phyloP scores from a whole-genome alignment of 2,329 filamentous ascomycete species.

The Botryotinia convoluta region DNA sequence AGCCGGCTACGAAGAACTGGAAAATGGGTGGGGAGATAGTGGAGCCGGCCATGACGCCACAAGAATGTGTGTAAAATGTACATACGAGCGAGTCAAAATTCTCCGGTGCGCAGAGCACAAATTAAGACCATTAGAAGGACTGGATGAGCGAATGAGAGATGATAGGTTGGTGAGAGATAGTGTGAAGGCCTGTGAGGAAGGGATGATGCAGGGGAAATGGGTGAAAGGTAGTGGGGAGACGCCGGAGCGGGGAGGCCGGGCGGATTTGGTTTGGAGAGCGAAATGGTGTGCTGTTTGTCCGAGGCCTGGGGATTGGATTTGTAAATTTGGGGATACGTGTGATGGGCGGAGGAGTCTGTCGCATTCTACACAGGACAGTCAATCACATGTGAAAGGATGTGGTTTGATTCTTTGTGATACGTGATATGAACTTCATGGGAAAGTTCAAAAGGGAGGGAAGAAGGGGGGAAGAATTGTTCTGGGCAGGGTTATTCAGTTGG shows the following conservation, averaged over 20 bases:
- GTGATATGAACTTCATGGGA: constrained; percentile 20
- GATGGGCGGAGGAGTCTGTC: not conserved
- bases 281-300: constrained; percentile 35
- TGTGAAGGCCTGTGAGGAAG: constrained; percentile 14
- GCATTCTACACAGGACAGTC: not conserved
- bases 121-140: constrained; percentile 18
- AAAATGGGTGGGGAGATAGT: constrained; percentile 24
- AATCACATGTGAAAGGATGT: constrained; percentile 23
- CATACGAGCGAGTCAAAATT: constrained; percentile 25
- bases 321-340: constrained; percentile 15
- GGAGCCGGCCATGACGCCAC: not conserved
- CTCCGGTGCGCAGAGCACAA: constrained; percentile 27
- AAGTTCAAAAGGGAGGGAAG: constrained; percentile 3
- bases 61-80: constrained; percentile 35
- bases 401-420: constrained; percentile 31
- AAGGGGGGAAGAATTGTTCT: not conserved
- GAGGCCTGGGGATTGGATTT: constrained; percentile 23
- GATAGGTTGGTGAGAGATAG: constrained; percentile 15
- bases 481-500: not conserved
- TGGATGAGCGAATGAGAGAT: constrained; percentile 23
- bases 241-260: constrained; percentile 13
- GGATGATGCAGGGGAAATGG: not conserved
- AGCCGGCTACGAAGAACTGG: constrained; percentile 30
- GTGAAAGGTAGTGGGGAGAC: not conserved
- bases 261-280: constrained; percentile 21